Evolutionary conservation across 768 basidiomycete species (phyloP).

Genomic region (Suillus placidus): DNA sequence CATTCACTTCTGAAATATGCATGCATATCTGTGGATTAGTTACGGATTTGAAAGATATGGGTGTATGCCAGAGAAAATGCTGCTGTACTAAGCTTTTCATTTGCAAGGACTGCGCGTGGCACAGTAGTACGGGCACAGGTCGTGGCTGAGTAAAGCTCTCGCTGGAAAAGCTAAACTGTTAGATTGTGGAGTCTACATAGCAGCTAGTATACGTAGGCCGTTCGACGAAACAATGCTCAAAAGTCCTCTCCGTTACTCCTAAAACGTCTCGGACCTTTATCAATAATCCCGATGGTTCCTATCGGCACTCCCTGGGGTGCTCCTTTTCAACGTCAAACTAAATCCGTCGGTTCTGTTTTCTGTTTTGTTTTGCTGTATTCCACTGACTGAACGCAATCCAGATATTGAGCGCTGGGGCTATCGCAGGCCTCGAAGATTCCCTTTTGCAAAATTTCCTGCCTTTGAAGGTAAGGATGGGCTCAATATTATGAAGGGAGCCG

Average conservation of each 20-base stretch:
- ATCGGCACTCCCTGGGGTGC: constrained; percentile 31
- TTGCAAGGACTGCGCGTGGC: background rate
- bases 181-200: background rate
- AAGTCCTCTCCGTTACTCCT: background rate
- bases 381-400: constrained; percentile 9
- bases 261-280: background rate
- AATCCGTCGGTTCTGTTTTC: constrained; percentile 23
- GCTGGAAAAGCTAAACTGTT: background rate
- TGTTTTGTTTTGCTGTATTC: background rate
- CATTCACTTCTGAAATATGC: background rate
- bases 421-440: constrained; percentile 25
- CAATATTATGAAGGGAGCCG: constrained; percentile 29
- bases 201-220: background rate
- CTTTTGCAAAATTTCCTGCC: constrained; percentile 31
- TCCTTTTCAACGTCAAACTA: constrained; percentile 28
- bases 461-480: constrained; percentile 22
- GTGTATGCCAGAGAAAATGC: background rate
- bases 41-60: background rate
- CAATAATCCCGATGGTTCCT: constrained; percentile 24
- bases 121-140: background rate
- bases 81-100: background rate
- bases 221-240: background rate
- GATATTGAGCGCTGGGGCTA: constrained; percentile 28
- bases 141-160: background rate
- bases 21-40: background rate